phyloP scores from a whole-genome alignment of 805 yeast species.

The Allodekkera sacchari region DNA sequence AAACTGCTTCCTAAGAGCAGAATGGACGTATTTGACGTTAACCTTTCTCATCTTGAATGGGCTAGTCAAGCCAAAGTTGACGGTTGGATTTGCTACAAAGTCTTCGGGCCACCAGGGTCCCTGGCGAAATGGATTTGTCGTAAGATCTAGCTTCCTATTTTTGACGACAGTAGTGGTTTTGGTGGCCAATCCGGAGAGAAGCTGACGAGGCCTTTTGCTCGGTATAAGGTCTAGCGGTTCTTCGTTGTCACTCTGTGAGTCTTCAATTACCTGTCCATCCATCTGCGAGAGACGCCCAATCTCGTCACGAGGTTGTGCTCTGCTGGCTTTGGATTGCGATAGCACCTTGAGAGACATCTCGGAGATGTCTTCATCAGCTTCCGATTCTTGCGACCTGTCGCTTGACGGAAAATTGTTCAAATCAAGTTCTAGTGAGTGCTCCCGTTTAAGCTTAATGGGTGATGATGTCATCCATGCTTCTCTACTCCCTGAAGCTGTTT shows the following conservation, averaged over 20 bases:
- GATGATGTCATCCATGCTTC: no score
- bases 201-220: neutral
- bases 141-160: constrained; percentile 12
- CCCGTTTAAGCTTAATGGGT: no score
- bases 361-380: no score
- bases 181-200: neutral
- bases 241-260: constrained; percentile 3
- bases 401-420: no score
- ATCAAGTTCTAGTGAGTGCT: no score
- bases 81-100: constrained; percentile 24
- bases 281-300: no score
- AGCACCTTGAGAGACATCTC: no score
- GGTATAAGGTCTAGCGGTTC: neutral
- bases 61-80: constrained; percentile 11
- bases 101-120: constrained; percentile 30
- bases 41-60: constrained; percentile 17
- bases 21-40: constrained; percentile 13
- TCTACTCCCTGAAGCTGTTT: no score
- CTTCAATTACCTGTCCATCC: neutral
- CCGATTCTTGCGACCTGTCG: no score
- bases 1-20: constrained; percentile 16
- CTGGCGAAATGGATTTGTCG: constrained; percentile 18
- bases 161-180: constrained; percentile 2
- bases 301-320: constrained; percentile 1
- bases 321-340: no score